Percentiles rank a stretch among this genome's conserved stretches.
Conservation (phyloP, 345 rosid species). For the Pelargonium nanum region DNA sequence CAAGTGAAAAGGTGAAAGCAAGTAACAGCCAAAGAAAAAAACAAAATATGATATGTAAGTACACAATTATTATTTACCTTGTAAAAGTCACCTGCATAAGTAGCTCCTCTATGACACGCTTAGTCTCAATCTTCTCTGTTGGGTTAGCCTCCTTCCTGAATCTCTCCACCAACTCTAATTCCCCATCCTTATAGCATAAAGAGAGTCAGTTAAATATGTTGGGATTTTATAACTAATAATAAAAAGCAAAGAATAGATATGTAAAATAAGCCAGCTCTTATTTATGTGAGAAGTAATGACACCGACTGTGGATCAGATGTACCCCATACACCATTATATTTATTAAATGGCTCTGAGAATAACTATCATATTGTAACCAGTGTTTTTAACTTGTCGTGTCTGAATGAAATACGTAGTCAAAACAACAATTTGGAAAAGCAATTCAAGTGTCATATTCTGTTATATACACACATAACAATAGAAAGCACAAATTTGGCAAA, state of each 20-base stretch:
- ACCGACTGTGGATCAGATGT: not conserved
- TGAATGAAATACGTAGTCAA: not conserved
- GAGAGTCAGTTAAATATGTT: not conserved
- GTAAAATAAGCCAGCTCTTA: not conserved
- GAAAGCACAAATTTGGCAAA: too few relatives aligned
- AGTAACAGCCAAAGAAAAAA: slow-evolving; percentile 4
- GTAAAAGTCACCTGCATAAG: slow-evolving; percentile 73
- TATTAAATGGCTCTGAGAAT: not conserved
- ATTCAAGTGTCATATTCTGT: not conserved
- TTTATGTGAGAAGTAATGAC: not conserved
- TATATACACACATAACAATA: too few relatives aligned
- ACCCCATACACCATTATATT: not conserved
- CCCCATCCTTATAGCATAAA: slow-evolving; percentile 4
- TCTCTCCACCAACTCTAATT: slow-evolving; percentile 6
- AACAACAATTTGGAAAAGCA: not conserved
- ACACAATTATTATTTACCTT: slow-evolving; percentile 38
- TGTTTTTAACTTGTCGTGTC: not conserved
- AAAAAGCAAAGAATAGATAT: too few relatives aligned
- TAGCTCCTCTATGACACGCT: slow-evolving; percentile 63
- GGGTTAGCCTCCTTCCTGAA: slow-evolving; percentile 21
- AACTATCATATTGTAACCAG: not conserved
- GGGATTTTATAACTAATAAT: too few relatives aligned
- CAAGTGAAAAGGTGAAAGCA: slow-evolving; percentile 3
- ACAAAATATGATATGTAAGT: slow-evolving; percentile 1
- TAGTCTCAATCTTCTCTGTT: slow-evolving; percentile 32